These are phyloP conservation scores for Fomitopsis pulvina DNA, from an alignment of 768 basidiomycete species.

Conservation along the genomic window DNA sequence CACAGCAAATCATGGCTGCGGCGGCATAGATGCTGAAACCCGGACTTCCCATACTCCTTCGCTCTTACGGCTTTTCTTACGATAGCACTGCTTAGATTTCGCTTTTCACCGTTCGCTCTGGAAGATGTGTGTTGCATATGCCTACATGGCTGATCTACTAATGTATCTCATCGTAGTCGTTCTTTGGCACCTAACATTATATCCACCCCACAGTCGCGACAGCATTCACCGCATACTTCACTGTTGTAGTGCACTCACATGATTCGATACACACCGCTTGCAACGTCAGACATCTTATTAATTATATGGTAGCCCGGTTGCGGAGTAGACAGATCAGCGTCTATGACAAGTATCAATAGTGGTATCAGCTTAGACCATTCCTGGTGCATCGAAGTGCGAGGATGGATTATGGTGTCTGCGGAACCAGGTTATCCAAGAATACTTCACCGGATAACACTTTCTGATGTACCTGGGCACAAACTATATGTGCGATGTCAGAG, in stretches of 20 bases:
- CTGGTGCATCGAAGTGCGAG: no score
- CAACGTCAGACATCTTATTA: no score
- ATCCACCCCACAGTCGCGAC: background rate
- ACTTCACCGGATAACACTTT: no score
- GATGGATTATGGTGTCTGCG: no score
- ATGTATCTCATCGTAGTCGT: background rate
- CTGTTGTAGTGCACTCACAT: background rate
- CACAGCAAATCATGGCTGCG: slow-evolving; percentile 77
- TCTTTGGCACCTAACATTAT: slow-evolving; percentile 1
- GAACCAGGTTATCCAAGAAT: no score
- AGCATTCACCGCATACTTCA: background rate
- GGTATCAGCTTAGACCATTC: no score
- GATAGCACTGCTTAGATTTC: background rate
- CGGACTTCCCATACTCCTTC: background rate
- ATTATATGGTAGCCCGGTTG: no score
- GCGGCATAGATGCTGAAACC: slow-evolving; percentile 27
- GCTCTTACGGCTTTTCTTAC: background rate
- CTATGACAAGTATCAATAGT: no score
- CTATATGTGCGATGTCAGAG: no score
- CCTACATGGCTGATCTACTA: slow-evolving; percentile 2
- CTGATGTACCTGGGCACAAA: no score
- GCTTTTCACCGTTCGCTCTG: background rate
- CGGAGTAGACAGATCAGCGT: no score
- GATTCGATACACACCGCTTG: no score
- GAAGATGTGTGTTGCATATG: background rate